Evolutionary conservation across 306 rosid species (phyloP), one percentile per base, ranked within the genome.

Genomic region (Dryas drummondii): DNA sequence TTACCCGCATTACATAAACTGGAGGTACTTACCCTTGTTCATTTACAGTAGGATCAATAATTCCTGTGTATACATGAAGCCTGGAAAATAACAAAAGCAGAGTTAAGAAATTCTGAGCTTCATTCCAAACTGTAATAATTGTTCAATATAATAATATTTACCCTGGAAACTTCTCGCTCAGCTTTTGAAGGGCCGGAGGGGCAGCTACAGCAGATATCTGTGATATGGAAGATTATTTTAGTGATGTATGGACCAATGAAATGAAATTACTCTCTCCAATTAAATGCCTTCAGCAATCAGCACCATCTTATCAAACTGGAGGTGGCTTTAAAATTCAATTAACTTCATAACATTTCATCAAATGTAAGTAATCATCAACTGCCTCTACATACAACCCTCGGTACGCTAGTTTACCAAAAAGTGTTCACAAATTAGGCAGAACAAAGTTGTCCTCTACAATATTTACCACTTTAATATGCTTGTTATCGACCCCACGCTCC

Each of bases 161-260:
- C 99, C 99, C 99, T 14, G 97, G 97, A 77, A 92, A 94, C 64
- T 85, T 91, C 80, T 94, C 97, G 5, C 97, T 88, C 7, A 92
- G 96, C 81, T 92, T 94, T 84, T 90, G 89, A 76, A 94, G 97
- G 54, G 99, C 99, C 0, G 97, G 97, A 73, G 99, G 99, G 60
- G 97, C 90, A 27, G 99, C 82, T 11, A 88, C 87, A n/a, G 96
- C 97, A 67, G 96, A 92, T 79, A 94, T 94, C 99, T 94, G 88
- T 78, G 69, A 70, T 61, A n/a, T 40, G 47, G 66, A 19, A 67
- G 63, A 63, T 66, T 47, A 16, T 53, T 64, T 68, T 45, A 63
- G 22, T 4, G 51, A 11, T 22, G 9, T 17, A 77, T 47, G 50
- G 47, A 19, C 14, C 54, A 57, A 78, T n/a, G 22, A 14, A 58